Evolutionary conservation across 164 flowering plant genomes (phyloP).

Genomic region (Magnolia sinica): DNA sequence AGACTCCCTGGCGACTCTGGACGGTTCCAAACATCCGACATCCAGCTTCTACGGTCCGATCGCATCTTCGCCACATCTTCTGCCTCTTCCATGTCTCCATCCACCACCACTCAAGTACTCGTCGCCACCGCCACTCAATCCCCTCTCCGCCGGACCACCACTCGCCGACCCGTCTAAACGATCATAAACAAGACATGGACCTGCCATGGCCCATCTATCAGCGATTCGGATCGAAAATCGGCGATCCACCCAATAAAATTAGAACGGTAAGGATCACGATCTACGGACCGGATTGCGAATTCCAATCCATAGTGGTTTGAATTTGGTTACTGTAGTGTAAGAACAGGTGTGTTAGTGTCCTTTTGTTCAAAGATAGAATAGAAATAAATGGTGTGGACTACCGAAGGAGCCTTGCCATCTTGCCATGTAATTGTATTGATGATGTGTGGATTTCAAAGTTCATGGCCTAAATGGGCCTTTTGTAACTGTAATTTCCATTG

Average conservation of each 20-base stretch:
- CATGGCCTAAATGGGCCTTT: background rate
- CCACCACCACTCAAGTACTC: constrained; percentile 23
- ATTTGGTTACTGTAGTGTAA: background rate
- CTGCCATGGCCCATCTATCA: background rate
- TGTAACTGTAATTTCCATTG: background rate
- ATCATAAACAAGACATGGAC: background rate
- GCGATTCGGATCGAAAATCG: background rate
- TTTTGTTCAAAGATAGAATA: background rate
- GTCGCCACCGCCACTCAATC: constrained; percentile 32
- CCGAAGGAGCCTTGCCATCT: constrained; percentile 3
- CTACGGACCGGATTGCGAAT: too few species aligned
- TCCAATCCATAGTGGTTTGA: background rate
- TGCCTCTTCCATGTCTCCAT: constrained; percentile 10
- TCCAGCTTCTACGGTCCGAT: constrained; percentile 33
- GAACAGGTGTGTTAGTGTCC: background rate
- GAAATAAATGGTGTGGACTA: background rate
- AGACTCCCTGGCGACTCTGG: constrained; percentile 75
- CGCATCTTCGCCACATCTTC: constrained; percentile 26
- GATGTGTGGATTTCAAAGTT: background rate
- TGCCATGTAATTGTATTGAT: background rate
- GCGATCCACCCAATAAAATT: background rate
- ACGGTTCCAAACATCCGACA: constrained; percentile 45
- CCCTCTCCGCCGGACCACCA: constrained; percentile 25
- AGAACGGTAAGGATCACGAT: background rate
- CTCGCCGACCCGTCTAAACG: constrained; percentile 25